Percentiles rank a stretch among this genome's conserved stretches.
Evolutionary conservation across 2,329 filamentous ascomycete genomes (phyloP).

Genomic region (Verticillium isaacii): DNA sequence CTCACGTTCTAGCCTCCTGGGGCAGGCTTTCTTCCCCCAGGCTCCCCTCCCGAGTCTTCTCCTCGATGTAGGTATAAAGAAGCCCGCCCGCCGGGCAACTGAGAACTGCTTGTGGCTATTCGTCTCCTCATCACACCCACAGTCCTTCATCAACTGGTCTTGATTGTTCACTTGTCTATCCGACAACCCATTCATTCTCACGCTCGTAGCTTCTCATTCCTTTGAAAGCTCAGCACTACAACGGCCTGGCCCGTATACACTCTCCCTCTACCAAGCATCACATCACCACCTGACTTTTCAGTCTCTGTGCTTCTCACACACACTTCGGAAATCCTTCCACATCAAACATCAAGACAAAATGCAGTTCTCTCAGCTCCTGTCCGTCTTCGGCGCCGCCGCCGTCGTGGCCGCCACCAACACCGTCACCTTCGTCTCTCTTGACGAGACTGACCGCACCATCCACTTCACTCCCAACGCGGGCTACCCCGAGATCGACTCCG

Average conservation of each 20-base stretch:
- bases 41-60: neutral
- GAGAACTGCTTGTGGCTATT: neutral
- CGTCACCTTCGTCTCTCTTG: constrained; percentile 56
- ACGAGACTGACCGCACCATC: constrained; percentile 43
- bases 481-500: constrained; percentile 24
- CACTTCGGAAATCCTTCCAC: constrained; percentile 2
- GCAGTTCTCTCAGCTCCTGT: constrained; percentile 45
- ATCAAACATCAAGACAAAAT: constrained; percentile 36
- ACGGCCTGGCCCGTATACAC: constrained; percentile 1
- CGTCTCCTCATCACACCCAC: constrained; percentile 3
- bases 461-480: constrained; percentile 43
- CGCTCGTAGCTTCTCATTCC: constrained; percentile 10
- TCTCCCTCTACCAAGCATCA: constrained; percentile 2
- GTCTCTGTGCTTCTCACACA: neutral
- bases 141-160: constrained; percentile 10
- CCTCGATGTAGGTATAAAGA: constrained; percentile 2
- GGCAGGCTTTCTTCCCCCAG: neutral
- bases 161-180: constrained; percentile 6
- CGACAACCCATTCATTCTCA: constrained; percentile 10
- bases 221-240: constrained; percentile 8
- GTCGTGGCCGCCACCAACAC: constrained; percentile 37
- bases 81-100: neutral
- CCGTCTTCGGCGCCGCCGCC: constrained; percentile 35
- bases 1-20: neutral
- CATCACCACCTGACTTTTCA: neutral